A percentile compares a stretch with the other conserved stretches of the same genome.
Conservation (phyloP, 2,329 filamentous ascomycete species). For the Ophiocordyceps sinensis region DNA sequence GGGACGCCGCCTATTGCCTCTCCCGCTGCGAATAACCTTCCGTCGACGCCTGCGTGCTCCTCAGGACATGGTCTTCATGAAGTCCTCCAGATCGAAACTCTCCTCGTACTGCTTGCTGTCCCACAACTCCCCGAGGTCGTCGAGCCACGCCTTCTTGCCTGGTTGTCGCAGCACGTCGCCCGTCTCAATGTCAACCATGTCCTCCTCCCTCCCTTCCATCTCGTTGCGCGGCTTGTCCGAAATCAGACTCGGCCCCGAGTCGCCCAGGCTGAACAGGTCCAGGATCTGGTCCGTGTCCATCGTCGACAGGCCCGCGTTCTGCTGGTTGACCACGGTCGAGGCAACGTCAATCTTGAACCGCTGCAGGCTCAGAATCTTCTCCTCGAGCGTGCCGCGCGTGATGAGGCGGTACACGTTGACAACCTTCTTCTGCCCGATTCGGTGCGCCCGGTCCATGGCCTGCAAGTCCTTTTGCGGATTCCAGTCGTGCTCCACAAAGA, state of each 20-base stretch:
- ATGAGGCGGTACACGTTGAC: constrained; percentile 97
- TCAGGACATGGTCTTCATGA: constrained; percentile 81
- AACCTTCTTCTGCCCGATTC: constrained; percentile 98
- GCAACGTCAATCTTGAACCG: constrained; percentile 99
- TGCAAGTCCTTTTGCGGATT: constrained; percentile 98
- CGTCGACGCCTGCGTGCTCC: neutral
- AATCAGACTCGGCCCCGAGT: constrained; percentile 54
- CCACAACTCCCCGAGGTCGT: constrained; percentile 92
- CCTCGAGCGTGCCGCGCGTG: constrained; percentile 87
- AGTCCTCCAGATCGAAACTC: constrained; percentile 90
- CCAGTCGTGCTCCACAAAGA: constrained; percentile 99
- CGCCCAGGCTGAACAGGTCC: constrained; percentile 85
- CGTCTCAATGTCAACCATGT: constrained; percentile 86
- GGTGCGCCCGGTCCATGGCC: constrained; percentile 96
- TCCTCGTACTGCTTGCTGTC: constrained; percentile 97
- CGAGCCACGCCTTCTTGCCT: constrained; percentile 90
- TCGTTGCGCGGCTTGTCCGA: constrained; percentile 43
- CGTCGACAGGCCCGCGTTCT: constrained; percentile 83
- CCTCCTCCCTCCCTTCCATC: constrained; percentile 54
- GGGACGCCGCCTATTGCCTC: neutral
- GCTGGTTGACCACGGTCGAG: constrained; percentile 95
- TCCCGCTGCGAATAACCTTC: neutral
- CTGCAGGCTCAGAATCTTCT: constrained; percentile 96
- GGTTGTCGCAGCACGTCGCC: constrained; percentile 89
- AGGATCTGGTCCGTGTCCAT: constrained; percentile 99